Evolutionary conservation across 225 moss, liverwort and hornwort species (phyloP).

Genomic region (Ulota crispa): DNA sequence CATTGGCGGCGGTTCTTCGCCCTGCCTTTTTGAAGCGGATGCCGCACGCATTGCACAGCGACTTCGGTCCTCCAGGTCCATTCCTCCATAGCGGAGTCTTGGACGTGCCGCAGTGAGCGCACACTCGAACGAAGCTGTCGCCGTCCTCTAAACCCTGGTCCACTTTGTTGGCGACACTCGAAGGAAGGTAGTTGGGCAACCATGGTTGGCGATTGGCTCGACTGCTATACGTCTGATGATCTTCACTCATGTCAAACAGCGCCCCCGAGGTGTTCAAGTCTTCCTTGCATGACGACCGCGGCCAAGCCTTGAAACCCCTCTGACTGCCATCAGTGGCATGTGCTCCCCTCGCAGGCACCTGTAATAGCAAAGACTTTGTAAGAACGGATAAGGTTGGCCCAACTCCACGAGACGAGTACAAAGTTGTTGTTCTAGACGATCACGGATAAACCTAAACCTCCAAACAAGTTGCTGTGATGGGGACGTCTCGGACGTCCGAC

Average conservation of each 20-base stretch:
- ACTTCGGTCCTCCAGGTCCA: conserved; percentile 76
- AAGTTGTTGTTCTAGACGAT: neutral
- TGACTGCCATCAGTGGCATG: conserved; percentile 9
- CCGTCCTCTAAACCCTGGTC: conserved; percentile 41
- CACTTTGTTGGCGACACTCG: conserved; percentile 1
- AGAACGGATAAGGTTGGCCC: neutral
- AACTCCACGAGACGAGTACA: neutral
- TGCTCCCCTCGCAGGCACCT: conserved; percentile 32
- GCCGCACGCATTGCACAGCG: conserved; percentile 80
- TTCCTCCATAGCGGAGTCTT: conserved; percentile 82
- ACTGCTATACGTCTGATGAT: conserved; percentile 14
- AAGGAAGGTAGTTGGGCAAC: conserved; percentile 25
- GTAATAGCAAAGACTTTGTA: neutral
- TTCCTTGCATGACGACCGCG: conserved; percentile 33
- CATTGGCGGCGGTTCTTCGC: conserved; percentile 54
- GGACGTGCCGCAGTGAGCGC: conserved; percentile 68
- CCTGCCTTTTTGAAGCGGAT: conserved; percentile 83
- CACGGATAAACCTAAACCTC: neutral
- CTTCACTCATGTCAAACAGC: conserved; percentile 33
- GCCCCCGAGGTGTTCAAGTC: conserved; percentile 31
- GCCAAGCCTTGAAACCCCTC: conserved; percentile 40
- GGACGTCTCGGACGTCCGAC: too few relatives aligned
- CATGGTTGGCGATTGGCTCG: conserved; percentile 35
- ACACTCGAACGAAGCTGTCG: conserved; percentile 42
- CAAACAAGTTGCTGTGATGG: neutral